phyloP scores from a whole-genome alignment of 306 rosid species.

The Vicia sativa region DNA sequence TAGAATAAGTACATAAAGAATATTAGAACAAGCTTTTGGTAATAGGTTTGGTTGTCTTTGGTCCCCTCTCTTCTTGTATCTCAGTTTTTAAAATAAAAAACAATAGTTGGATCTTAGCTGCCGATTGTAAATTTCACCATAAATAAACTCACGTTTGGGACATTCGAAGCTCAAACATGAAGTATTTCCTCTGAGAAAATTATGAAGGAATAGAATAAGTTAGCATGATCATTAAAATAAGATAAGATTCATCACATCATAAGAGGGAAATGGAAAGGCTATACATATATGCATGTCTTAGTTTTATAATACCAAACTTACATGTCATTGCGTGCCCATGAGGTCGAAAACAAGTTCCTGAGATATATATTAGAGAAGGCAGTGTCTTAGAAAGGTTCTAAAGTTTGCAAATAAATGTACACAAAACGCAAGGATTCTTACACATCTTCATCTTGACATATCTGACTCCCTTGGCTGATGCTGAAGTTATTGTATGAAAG shows the following conservation, averaged over 20 bases:
- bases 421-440: conserved; percentile 46
- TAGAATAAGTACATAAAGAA: no score
- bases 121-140: neutral
- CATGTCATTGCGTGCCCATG: conserved; percentile 33
- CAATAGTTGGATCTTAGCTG: neutral
- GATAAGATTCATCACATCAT: neutral
- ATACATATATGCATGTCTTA: neutral
- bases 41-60: no score
- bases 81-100: neutral
- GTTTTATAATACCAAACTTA: conserved; percentile 29
- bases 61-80: neutral
- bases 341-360: conserved; percentile 51
- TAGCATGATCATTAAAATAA: conserved; percentile 21
- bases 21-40: no score
- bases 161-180: conserved; percentile 53
- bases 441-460: conserved; percentile 48
- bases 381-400: conserved; percentile 15
- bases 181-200: conserved; percentile 44
- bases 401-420: neutral
- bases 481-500: conserved; percentile 68
- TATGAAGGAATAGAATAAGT: conserved; percentile 25
- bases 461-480: conserved; percentile 4
- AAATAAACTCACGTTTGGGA: conserved; percentile 45
- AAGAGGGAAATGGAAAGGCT: neutral
- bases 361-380: conserved; percentile 5